These are phyloP conservation scores for Hirsutella thompsonii DNA, from an alignment of 2,329 filamentous ascomycete species.

Conservation along the genomic window DNA sequence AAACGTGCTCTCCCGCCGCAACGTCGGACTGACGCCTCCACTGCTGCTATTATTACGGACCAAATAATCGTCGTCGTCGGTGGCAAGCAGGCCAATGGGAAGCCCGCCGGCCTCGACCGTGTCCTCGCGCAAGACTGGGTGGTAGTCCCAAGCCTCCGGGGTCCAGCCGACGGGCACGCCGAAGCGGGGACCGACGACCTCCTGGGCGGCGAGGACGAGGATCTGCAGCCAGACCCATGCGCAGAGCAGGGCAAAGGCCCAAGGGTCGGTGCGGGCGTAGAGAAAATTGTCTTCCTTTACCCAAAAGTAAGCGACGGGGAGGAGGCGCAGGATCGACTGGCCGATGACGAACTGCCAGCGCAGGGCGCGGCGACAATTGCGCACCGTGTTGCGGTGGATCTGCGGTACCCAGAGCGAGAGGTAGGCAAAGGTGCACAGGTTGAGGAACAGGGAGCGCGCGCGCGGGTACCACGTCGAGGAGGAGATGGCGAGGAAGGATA, in stretches of 20 bases:
- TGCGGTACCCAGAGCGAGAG: constrained; percentile 89
- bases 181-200: constrained; percentile 78
- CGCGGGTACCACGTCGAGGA: constrained; percentile 47
- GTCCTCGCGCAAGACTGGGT: constrained; percentile 76
- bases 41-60: too few relatives aligned
- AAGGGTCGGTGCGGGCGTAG: constrained; percentile 57
- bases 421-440: constrained; percentile 58
- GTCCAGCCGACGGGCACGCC: constrained; percentile 59
- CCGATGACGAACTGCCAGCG: constrained; percentile 83
- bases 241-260: constrained; percentile 44
- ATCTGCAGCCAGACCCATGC: constrained; percentile 86
- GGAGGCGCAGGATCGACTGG: constrained; percentile 64
- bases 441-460: constrained; percentile 42
- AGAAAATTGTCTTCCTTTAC: constrained; percentile 66
- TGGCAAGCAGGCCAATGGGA: constrained; percentile 55
- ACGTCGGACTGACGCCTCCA: not conserved
- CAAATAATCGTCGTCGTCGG: constrained; percentile 7
- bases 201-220: constrained; percentile 65
- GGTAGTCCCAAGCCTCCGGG: constrained; percentile 84
- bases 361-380: constrained; percentile 86
- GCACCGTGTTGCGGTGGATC: constrained; percentile 77
- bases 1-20: not conserved
- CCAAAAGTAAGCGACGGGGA: constrained; percentile 81
- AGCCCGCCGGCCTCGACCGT: constrained; percentile 66
- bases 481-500: constrained; percentile 46